Conservation (phyloP, 2,329 filamentous ascomycete species). For the Didymella arachidicola region DNA sequence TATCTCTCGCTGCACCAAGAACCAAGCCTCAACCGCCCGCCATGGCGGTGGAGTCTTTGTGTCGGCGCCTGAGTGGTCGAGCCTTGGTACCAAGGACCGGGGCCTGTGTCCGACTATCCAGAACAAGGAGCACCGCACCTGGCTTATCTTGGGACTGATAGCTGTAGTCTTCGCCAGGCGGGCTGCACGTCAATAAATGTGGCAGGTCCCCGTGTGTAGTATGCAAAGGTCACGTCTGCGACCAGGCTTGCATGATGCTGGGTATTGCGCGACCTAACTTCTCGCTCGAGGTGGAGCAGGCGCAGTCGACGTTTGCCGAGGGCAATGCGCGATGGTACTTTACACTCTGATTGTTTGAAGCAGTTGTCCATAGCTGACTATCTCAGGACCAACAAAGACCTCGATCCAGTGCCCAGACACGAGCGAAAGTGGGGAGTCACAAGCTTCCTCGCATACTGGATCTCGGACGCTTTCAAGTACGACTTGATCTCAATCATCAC, state of each 20-base stretch:
- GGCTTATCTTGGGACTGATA: slow-evolving; percentile 26
- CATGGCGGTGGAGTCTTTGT: slow-evolving; percentile 7
- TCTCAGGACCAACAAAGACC: slow-evolving; percentile 56
- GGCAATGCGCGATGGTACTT: slow-evolving; percentile 47
- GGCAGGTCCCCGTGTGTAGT: neutral
- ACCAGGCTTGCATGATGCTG: slow-evolving; percentile 31
- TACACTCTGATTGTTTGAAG: neutral
- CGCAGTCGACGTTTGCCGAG: slow-evolving; percentile 56
- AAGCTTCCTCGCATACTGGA: slow-evolving; percentile 61
- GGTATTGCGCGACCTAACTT: slow-evolving; percentile 49
- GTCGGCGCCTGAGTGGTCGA: slow-evolving; percentile 14
- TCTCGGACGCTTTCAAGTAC: slow-evolving; percentile 61
- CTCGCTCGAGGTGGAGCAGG: slow-evolving; percentile 54
- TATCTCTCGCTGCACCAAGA: slow-evolving; percentile 6
- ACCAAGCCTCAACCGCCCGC: neutral
- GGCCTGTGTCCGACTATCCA: slow-evolving; percentile 4
- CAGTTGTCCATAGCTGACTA: slow-evolving; percentile 1
- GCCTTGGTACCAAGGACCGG: neutral
- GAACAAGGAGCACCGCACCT: neutral
- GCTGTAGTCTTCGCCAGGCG: slow-evolving; percentile 6
- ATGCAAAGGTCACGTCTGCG: too few relatives aligned
- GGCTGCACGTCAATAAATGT: slow-evolving; percentile 15
- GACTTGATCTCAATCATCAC: neutral
- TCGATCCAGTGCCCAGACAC: slow-evolving; percentile 58
- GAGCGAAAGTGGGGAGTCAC: slow-evolving; percentile 57